These are phyloP conservation scores for Schizonepeta tenuifolia DNA, from an alignment of 257 asterid genomes.

Conservation along the genomic window DNA sequence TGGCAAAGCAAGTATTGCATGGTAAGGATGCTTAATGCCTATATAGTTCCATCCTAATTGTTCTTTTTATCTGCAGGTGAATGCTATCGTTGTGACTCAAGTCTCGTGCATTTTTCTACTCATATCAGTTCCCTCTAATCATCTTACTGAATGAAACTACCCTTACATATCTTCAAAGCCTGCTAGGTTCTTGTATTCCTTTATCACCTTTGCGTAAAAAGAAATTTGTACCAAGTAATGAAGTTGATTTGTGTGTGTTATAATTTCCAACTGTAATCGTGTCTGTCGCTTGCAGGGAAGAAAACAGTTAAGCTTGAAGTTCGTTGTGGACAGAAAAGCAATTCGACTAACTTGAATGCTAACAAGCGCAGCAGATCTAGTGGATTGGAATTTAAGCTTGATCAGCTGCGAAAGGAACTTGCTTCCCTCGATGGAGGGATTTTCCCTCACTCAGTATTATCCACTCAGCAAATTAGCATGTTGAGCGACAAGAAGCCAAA, in stretches of 20 bases:
- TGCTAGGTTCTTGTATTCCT: background rate
- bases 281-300: conserved; percentile 54
- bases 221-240: conserved; percentile 16
- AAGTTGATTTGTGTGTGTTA: background rate
- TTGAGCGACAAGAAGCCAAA: conserved; percentile 63
- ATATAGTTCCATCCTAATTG: background rate
- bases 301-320: conserved; percentile 69
- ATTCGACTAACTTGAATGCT: conserved; percentile 48
- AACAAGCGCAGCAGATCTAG: conserved; percentile 62
- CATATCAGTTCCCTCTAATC: conserved; percentile 3
- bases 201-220: conserved; percentile 4
- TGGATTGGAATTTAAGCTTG: conserved; percentile 69
- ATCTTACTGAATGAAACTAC: conserved; percentile 5
- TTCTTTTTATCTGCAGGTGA: conserved; percentile 4
- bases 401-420: conserved; percentile 84
- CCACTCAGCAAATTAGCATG: conserved; percentile 76
- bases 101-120: background rate
- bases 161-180: background rate
- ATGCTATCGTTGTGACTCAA: background rate
- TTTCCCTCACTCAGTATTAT: conserved; percentile 88
- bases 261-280: conserved; percentile 1
- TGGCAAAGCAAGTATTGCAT: conserved; percentile 74
- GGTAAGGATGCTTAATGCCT: conserved; percentile 56
- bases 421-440: conserved; percentile 79
- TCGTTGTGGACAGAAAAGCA: conserved; percentile 47